Evolutionary conservation across 345 rosid genomes (phyloP).

Genomic region (Eucalyptus regnans): DNA sequence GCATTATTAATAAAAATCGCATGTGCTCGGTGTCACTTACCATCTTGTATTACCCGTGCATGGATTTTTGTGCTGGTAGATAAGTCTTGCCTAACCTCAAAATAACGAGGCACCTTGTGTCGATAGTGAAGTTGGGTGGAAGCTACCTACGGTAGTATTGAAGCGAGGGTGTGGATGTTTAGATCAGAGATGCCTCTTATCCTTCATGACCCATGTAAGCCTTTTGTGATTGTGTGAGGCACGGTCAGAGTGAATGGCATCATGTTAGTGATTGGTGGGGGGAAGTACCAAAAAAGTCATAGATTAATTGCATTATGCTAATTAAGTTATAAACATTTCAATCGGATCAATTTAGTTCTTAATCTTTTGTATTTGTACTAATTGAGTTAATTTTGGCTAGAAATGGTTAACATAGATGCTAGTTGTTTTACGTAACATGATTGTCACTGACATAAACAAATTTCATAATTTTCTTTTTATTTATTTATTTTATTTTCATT

Average conservation of each 20-base stretch:
- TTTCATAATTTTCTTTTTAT: no score
- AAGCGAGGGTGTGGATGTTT: background rate
- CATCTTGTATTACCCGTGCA: background rate
- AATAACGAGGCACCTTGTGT: background rate
- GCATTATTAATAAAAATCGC: background rate
- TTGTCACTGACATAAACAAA: rapidly evolving
- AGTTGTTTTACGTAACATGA: rapidly evolving
- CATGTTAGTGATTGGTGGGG: background rate
- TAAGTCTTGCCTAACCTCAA: background rate
- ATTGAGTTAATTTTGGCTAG: rapidly evolving
- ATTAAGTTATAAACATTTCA: rapidly evolving
- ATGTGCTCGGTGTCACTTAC: background rate
- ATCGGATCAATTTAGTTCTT: no score
- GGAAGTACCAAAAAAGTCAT: rapidly evolving
- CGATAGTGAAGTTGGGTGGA: background rate
- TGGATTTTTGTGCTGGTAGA: background rate
- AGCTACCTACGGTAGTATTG: background rate
- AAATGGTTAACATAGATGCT: rapidly evolving
- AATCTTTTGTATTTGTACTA: no score
- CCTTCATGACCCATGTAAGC: background rate
- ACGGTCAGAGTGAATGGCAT: background rate
- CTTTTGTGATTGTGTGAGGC: background rate
- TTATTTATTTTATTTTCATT: no score
- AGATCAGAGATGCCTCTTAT: background rate
- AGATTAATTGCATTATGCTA: no score